Percentiles rank a stretch among this genome's conserved stretches.
phyloP scores from a whole-genome alignment of 139 green algal genomes.

The Chara braunii region DNA sequence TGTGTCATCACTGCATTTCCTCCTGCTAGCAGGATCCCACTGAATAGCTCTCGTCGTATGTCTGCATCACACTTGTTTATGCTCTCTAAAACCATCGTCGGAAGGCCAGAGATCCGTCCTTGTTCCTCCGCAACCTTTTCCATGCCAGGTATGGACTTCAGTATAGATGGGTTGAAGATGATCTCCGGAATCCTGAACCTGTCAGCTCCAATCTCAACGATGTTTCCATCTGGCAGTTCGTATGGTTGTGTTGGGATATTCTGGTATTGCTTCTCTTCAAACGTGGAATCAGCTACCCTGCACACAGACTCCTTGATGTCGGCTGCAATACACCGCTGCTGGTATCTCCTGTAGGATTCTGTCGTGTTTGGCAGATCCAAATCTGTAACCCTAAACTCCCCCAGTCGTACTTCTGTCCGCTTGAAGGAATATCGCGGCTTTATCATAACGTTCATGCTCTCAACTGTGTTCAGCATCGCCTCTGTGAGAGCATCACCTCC shows the following conservation, averaged over 20 bases:
- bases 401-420: constrained; percentile 48
- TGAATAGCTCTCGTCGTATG: constrained; percentile 33
- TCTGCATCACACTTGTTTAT: constrained; percentile 46
- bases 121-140: not conserved
- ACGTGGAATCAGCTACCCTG: constrained; percentile 61
- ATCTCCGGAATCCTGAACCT: constrained; percentile 29
- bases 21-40: constrained; percentile 33
- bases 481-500: constrained; percentile 47
- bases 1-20: constrained; percentile 4
- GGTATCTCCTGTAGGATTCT: constrained; percentile 47
- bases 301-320: constrained; percentile 82
- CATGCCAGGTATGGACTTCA: not conserved
- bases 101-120: not conserved
- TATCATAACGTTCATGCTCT: constrained; percentile 35
- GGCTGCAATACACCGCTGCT: constrained; percentile 46
- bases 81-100: constrained; percentile 10
- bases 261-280: constrained; percentile 60
- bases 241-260: constrained; percentile 75
- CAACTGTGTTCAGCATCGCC: not conserved
- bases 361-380: constrained; percentile 29
- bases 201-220: constrained; percentile 15
- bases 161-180: constrained; percentile 16
- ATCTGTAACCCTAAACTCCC: constrained; percentile 54
- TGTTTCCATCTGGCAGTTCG: constrained; percentile 65
- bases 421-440: constrained; percentile 70